phyloP scores from a whole-genome alignment of 2,329 filamentous ascomycete genomes.

The Thelonectria olida region DNA sequence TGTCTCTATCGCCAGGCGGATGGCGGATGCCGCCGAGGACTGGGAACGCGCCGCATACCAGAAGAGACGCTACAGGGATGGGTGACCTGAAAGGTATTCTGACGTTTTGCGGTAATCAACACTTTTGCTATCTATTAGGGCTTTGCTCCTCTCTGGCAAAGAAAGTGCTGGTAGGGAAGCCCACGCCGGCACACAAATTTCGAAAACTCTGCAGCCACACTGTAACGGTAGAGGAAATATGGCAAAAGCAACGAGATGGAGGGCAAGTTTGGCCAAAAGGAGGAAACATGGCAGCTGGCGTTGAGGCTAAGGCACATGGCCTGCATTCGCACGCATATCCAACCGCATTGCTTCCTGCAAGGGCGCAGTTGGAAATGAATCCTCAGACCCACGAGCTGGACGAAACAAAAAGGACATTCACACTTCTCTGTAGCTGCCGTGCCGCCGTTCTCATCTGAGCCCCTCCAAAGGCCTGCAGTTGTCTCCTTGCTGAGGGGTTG shows the following conservation, averaged over 20 bases:
- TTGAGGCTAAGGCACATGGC: conserved; percentile 12
- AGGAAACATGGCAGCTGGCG: not conserved
- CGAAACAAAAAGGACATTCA: not conserved
- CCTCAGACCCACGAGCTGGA: conserved; percentile 4
- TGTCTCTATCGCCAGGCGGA: not conserved
- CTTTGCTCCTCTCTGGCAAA: no score
- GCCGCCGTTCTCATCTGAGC: not conserved
- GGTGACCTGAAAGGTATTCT: not conserved
- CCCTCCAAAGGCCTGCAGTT: not conserved
- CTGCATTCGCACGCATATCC: conserved; percentile 14
- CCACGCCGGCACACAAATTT: no score
- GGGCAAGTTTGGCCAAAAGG: not conserved
- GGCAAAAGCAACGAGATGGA: not conserved
- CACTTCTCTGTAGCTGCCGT: not conserved
- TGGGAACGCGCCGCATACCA: not conserved
- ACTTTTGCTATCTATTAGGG: no score
- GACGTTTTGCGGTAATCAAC: not conserved
- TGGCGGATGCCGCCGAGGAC: not conserved
- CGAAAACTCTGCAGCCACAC: conserved; percentile 9
- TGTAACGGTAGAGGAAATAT: not conserved
- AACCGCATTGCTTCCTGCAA: conserved; percentile 16
- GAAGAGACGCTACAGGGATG: not conserved
- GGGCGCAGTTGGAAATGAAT: conserved; percentile 3
- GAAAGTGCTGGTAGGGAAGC: no score
- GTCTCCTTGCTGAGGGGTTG: conserved; percentile 4